Percentiles rank a stretch among this genome's conserved stretches.
These are phyloP conservation scores for Vanrija pseudolonga DNA, from an alignment of 1,284 basidiomycete genomes.

Conservation along the genomic window DNA sequence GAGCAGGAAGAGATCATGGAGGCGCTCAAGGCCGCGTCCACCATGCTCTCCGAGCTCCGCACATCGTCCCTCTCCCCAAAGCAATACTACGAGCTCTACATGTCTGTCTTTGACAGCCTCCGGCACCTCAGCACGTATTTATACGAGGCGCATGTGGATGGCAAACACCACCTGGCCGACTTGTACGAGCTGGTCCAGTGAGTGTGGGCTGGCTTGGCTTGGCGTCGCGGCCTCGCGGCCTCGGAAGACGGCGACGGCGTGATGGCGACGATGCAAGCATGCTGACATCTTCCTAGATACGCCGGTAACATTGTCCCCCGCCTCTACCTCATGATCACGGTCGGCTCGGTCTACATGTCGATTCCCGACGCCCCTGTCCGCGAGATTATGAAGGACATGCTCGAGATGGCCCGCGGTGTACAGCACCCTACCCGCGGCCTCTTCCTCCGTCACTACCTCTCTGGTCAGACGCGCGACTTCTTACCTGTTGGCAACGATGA, in stretches of 20 bases:
- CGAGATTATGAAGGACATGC: conserved; percentile 99
- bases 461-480: conserved; percentile 88
- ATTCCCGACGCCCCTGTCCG: conserved; percentile 90
- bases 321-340: conserved; percentile 95
- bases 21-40: conserved; percentile 86
- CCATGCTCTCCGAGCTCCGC: conserved; percentile 90
- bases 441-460: conserved; percentile 89
- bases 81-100: conserved; percentile 96
- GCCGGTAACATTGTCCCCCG: conserved; percentile 73
- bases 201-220: conserved; percentile 10
- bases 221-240: too few relatives aligned
- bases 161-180: conserved; percentile 89
- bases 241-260: too few relatives aligned
- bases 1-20: conserved; percentile 95
- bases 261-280: neutral
- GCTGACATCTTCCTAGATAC: conserved; percentile 28
- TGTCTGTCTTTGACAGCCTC: conserved; percentile 93
- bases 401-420: conserved; percentile 95
- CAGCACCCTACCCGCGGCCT: conserved; percentile 88
- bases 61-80: conserved; percentile 89
- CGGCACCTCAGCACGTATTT: conserved; percentile 90
- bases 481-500: conserved; percentile 77
- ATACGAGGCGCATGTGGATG: conserved; percentile 83
- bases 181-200: conserved; percentile 97
- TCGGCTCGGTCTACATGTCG: conserved; percentile 96